A percentile compares a stretch with the other conserved stretches of the same genome.
These are phyloP conservation scores for Kluyveromyces wickerhamii DNA, from an alignment of 805 yeast genomes.

Conservation along the genomic window DNA sequence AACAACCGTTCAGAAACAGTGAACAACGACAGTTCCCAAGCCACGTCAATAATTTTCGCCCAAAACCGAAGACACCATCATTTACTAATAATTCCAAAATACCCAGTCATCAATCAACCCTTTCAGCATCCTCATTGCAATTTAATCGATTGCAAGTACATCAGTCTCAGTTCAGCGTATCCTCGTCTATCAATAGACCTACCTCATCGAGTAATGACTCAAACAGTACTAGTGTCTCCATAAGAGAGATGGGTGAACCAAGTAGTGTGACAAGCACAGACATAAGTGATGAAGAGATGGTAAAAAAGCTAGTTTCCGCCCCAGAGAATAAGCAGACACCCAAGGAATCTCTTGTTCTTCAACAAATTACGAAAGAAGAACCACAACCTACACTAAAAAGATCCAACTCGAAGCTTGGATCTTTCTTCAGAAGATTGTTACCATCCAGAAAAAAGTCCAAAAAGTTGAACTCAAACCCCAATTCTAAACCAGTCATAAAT, in stretches of 20 bases:
- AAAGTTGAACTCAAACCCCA: too few relatives aligned
- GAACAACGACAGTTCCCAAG: not conserved
- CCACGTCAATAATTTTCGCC: not conserved
- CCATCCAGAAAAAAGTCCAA: constrained; percentile 8
- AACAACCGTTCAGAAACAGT: not conserved
- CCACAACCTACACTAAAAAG: not conserved
- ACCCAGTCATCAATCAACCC: not conserved
- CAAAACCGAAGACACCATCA: not conserved
- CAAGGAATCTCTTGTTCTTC: not conserved
- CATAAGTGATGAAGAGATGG: constrained; percentile 1
- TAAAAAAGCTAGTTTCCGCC: not conserved
- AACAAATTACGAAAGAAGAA: not conserved
- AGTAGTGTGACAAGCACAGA: constrained; percentile 5
- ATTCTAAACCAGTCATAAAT: too few relatives aligned
- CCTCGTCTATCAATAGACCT: constrained; percentile 2
- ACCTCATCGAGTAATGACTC: constrained; percentile 4
- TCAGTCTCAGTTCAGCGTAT: constrained; percentile 2
- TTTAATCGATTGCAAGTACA: not conserved
- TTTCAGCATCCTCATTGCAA: not conserved
- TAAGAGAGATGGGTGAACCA: constrained; percentile 1
- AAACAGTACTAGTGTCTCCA: constrained; percentile 1
- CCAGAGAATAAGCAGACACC: not conserved
- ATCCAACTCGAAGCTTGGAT: constrained; percentile 10
- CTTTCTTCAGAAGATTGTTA: constrained; percentile 12
- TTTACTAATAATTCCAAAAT: not conserved